Base-by-base conservation (phyloP, 345 rosid genomes). In the Laguncularia racemosa region DNA sequence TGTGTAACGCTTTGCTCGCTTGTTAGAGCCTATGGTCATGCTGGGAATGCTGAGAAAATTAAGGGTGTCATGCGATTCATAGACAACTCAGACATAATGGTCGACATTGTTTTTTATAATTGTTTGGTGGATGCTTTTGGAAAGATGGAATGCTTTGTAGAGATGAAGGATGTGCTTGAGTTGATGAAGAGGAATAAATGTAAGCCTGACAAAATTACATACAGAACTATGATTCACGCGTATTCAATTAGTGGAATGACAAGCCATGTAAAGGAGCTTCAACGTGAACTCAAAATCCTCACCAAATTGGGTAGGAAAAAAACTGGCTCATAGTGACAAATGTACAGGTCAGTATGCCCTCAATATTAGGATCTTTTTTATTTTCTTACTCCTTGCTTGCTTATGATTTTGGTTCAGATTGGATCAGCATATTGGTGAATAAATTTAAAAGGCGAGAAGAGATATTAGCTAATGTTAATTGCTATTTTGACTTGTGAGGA, bases 101-200 rank as follows among this genome's bases (percentile, higher is more conserved):
- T 91, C 58, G 98, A 91, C 64, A 73, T 73, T 0, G 90, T 81
- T 62, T 91, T 91, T 65, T 86, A 88, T 62, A 91, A 91, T 69
- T 91, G 96, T 60, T 65, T 91, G 72, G 83, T 88, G n/a, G 95
- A 88, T 71, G 92, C 92, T 4, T 88, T 85, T 50, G 98, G 96
- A 56, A 91, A 81, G 69, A 57, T 86, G 90, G 87, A 71, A n/a
- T 69, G 80, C 74, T 84, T 91, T 64, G 90, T 72, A 19, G 95
- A 91, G 79, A 91, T 91, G 96, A 86, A 85, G 61, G 90, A 78
- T 40, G 98, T 81, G 64, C 83, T 88, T 20, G 78, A 73, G 69
- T 57, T 77, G 62, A 91, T 91, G 92, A 80, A 82, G 74, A 70
- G 67, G 55, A 88, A 74, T 70, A 88, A 89, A 55, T 68, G 69